Conservation (phyloP, 1,284 basidiomycete genomes). For the Macrocybe sp. region DNA sequence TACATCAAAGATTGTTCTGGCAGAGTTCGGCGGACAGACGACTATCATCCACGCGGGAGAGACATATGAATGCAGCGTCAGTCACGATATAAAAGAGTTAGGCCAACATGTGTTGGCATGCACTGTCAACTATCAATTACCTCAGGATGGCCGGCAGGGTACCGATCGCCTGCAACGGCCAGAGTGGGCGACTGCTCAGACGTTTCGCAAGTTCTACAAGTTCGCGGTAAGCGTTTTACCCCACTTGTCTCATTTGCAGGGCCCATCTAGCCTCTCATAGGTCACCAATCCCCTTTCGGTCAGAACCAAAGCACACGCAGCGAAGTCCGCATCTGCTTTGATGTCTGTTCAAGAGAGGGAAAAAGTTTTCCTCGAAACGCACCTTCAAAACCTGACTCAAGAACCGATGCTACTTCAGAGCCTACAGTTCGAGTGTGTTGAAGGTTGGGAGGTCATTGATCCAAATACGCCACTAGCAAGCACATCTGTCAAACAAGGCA, state of each 20-base stretch:
- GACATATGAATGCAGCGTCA: conserved; percentile 60
- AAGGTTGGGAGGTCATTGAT: conserved; percentile 63
- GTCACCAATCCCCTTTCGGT: conserved; percentile 86
- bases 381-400: conserved; percentile 80
- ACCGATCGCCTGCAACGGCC: conserved; percentile 41
- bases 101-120: conserved; percentile 81
- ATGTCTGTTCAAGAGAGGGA: conserved; percentile 59
- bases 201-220: conserved; percentile 86
- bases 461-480: conserved; percentile 35
- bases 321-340: conserved; percentile 66
- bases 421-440: conserved; percentile 68
- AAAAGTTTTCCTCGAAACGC: conserved; percentile 82
- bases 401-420: conserved; percentile 74
- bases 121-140: conserved; percentile 65
- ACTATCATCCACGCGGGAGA: conserved; percentile 44
- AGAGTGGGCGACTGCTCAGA: conserved; percentile 56
- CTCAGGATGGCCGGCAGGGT: conserved; percentile 45
- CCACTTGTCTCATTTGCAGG: background rate
- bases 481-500: conserved; percentile 19
- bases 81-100: conserved; percentile 80
- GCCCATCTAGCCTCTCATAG: conserved; percentile 31
- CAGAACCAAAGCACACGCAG: conserved; percentile 81
- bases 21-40: conserved; percentile 55
- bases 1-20: conserved; percentile 54
- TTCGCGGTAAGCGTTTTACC: conserved; percentile 59